Conservation (phyloP, 768 basidiomycete species). For the Lactarius sp. region DNA sequence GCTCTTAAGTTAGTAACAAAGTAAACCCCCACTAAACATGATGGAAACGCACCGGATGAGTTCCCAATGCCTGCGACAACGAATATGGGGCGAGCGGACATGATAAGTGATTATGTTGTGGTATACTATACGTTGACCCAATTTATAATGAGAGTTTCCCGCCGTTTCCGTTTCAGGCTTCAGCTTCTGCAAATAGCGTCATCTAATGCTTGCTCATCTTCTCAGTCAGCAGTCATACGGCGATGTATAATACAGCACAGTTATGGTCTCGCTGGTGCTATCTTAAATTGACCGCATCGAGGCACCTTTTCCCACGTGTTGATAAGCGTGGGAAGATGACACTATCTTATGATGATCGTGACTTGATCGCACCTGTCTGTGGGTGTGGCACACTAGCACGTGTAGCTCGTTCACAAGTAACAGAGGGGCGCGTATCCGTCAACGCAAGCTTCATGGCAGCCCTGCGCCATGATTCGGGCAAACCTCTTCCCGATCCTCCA, state of each 20-base stretch:
- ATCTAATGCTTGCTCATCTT: neutral
- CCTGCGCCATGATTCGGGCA: neutral
- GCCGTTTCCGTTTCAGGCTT: no score
- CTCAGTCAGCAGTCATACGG: constrained; percentile 4
- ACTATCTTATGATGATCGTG: constrained; percentile 3
- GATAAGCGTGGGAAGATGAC: constrained; percentile 11
- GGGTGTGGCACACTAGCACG: no score
- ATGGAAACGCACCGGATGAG: constrained; percentile 32
- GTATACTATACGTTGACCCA: neutral
- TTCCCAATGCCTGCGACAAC: constrained; percentile 42
- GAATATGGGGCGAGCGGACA: constrained; percentile 35
- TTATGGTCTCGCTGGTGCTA: no score
- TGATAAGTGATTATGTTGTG: constrained; percentile 16
- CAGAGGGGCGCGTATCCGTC: neutral
- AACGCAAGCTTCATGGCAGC: constrained; percentile 14
- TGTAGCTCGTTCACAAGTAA: neutral
- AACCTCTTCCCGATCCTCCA: neutral
- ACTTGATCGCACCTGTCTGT: neutral
- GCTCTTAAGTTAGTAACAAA: neutral
- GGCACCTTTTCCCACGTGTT: neutral
- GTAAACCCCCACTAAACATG: neutral
- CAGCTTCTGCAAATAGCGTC: no score
- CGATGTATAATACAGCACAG: neutral
- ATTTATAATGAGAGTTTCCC: neutral
- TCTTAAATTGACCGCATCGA: no score